phyloP scores from a whole-genome alignment of 176 grass and related monocot species.

The Pharus latifolius region DNA sequence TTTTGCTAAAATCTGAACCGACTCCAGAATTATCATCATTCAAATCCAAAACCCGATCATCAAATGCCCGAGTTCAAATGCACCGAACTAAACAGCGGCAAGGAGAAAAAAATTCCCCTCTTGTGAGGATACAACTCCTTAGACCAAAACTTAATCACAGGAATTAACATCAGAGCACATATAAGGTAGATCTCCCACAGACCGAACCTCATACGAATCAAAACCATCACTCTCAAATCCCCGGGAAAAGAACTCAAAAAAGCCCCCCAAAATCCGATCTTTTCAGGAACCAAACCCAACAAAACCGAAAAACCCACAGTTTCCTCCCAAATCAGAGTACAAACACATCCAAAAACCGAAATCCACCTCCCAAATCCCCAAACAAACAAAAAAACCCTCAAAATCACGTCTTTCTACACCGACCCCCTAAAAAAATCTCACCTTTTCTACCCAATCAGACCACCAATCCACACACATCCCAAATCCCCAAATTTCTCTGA shows the following conservation, averaged over 20 bases:
- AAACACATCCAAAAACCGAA: not conserved
- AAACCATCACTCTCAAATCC: not conserved
- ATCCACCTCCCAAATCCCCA: not conserved
- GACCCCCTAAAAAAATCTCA: not conserved
- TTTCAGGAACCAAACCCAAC: not conserved
- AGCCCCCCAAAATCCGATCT: not conserved
- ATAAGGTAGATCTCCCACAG: not conserved
- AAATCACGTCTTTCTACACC: not conserved
- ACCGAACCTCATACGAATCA: not conserved
- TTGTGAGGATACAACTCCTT: not conserved
- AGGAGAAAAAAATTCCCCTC: not conserved
- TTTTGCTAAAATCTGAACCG: not conserved
- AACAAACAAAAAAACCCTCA: not conserved
- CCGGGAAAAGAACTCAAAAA: not conserved
- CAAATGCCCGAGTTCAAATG: not conserved
- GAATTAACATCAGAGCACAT: not conserved
- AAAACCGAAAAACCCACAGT: not conserved
- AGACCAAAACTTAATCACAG: not conserved
- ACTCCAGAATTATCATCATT: not conserved
- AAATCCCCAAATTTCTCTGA: not conserved
- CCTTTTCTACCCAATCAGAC: not conserved
- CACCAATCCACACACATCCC: not conserved
- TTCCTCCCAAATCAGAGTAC: not conserved
- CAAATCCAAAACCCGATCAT: not conserved
- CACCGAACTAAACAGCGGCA: not conserved